Conservation (phyloP, 495 filamentous ascomycete genomes). For the Lichenothelia convexa region DNA sequence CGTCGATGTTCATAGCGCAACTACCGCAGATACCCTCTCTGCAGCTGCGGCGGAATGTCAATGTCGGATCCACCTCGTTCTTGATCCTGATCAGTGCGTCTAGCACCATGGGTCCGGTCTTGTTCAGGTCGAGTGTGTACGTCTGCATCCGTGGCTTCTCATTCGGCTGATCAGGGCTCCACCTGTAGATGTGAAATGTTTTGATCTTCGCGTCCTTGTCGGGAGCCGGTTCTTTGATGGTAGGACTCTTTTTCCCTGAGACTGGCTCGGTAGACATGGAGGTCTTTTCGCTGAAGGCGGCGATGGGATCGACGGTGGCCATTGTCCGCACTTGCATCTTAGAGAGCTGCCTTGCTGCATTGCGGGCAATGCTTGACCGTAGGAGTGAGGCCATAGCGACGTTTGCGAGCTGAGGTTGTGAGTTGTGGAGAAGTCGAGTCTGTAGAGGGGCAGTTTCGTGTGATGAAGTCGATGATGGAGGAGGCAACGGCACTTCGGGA, state of each 20-base stretch:
- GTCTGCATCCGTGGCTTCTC: conserved; percentile 89
- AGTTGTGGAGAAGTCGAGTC: no score
- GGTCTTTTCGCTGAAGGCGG: conserved; percentile 19
- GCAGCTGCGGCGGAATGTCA: conserved; percentile 90
- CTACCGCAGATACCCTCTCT: conserved; percentile 95
- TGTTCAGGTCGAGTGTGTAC: conserved; percentile 88
- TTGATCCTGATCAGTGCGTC: conserved; percentile 95
- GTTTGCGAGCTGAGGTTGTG: no score
- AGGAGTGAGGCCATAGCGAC: no score
- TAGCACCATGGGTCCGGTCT: conserved; percentile 96
- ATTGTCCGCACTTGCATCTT: conserved; percentile 23
- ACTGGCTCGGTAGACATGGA: conserved; percentile 17
- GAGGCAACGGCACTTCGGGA: no score
- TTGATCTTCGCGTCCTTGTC: conserved; percentile 49
- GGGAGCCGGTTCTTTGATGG: conserved; percentile 34
- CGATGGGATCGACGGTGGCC: conserved; percentile 31
- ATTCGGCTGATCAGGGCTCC: conserved; percentile 81
- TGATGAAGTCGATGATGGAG: no score
- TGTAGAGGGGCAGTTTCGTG: neutral
- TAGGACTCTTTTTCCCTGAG: conserved; percentile 32
- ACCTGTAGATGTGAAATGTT: conserved; percentile 97
- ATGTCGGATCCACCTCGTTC: conserved; percentile 93
- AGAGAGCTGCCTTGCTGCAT: conserved; percentile 1
- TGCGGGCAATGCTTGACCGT: no score
- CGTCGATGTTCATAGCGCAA: conserved; percentile 99